phyloP scores from a whole-genome alignment of 2,329 filamentous ascomycete species.

The Penicillium janthinellum region DNA sequence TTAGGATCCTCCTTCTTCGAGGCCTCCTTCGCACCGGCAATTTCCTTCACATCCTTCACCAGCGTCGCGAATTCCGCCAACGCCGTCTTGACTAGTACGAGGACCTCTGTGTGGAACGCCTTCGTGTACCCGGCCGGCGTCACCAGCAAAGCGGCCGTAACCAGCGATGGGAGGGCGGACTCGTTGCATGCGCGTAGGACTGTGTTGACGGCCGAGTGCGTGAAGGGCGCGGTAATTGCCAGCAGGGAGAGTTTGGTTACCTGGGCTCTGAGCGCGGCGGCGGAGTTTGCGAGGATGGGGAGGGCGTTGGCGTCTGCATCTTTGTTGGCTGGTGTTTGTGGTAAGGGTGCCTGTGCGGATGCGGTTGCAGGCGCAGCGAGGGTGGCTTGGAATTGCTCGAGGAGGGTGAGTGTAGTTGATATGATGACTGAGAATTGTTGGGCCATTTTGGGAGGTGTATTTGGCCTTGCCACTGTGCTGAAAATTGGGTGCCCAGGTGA shows the following conservation, averaged over 20 bases:
- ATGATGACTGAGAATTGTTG: conserved; percentile 36
- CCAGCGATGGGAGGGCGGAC: conserved; percentile 72
- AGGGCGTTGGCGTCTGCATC: conserved; percentile 46
- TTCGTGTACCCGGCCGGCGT: conserved; percentile 62
- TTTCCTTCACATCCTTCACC: conserved; percentile 58
- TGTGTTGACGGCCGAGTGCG: conserved; percentile 70
- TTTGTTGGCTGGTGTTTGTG: conserved; percentile 12
- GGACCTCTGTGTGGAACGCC: conserved; percentile 65
- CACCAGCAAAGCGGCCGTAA: conserved; percentile 70
- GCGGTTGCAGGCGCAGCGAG: conserved; percentile 31
- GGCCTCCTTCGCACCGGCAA: conserved; percentile 49
- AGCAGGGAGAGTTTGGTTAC: conserved; percentile 85
- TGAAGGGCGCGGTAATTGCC: conserved; percentile 83
- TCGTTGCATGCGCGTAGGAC: conserved; percentile 73
- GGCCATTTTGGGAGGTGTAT: conserved; percentile 30
- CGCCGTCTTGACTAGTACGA: conserved; percentile 59
- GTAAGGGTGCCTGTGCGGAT: conserved; percentile 6
- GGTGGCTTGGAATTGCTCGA: conserved; percentile 43
- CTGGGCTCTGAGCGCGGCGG: conserved; percentile 75
- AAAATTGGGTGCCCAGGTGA: conserved; percentile 8
- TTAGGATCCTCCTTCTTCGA: conserved; percentile 34
- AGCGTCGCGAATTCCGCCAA: conserved; percentile 66
- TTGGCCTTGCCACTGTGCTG: neutral
- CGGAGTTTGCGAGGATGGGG: conserved; percentile 69
- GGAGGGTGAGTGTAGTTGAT: conserved; percentile 39